Percentiles rank a stretch among this genome's conserved stretches.
These are phyloP conservation scores for Tetracentron sinense DNA, from an alignment of 164 flowering plant species.

Conservation along the genomic window DNA sequence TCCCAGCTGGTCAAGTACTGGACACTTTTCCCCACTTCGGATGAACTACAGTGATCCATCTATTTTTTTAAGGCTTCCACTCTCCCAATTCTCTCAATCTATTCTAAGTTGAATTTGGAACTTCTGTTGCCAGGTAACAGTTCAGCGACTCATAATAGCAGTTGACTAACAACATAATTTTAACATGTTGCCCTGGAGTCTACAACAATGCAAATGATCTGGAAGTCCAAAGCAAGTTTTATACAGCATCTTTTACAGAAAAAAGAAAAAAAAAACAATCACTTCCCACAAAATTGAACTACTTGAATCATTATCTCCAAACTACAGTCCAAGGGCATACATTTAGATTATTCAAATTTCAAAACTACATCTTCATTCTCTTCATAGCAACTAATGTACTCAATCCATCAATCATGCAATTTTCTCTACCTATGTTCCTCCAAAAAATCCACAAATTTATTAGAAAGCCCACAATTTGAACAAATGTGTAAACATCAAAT, in stretches of 20 bases:
- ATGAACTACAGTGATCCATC: not conserved
- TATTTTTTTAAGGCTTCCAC: not conserved
- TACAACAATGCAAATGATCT: not conserved
- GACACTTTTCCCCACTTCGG: not conserved
- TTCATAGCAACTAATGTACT: not conserved
- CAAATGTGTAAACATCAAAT: not conserved
- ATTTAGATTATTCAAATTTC: not conserved
- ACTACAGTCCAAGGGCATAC: not conserved
- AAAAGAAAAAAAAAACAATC: not conserved
- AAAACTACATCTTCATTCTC: not conserved
- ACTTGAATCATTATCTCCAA: not conserved
- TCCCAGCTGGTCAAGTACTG: not conserved
- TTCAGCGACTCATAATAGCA: not conserved
- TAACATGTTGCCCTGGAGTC: not conserved
- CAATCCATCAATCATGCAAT: not conserved
- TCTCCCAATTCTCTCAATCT: not conserved
- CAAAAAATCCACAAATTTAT: not conserved
- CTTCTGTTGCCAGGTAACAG: not conserved
- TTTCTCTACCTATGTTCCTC: not conserved
- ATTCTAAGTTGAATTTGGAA: not conserved
- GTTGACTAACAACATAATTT: not conserved
- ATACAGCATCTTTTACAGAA: not conserved
- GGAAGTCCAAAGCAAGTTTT: not conserved
- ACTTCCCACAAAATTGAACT: not conserved
- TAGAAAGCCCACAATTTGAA: not conserved